phyloP scores from a whole-genome alignment of 2,329 filamentous ascomycete species.

The Beauveria pseudobassiana region DNA sequence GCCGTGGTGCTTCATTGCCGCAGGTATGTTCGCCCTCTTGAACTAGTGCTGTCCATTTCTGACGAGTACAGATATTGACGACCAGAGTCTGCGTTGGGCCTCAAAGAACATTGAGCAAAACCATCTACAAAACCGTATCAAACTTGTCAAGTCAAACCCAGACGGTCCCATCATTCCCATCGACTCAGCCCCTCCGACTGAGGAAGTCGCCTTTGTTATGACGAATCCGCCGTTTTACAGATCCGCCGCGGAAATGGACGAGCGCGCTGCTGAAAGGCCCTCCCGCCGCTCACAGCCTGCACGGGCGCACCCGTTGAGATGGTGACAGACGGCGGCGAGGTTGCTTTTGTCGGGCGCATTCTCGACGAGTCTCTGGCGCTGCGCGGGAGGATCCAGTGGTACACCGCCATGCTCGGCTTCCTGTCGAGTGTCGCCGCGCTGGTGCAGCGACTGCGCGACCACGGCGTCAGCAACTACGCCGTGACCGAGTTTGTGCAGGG shows the following conservation, averaged over 20 bases:
- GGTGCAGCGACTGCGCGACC: conserved; percentile 50
- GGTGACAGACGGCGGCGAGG: conserved; percentile 73
- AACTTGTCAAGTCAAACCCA: conserved; percentile 46
- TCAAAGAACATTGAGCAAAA: conserved; percentile 61
- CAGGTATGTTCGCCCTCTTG: conserved; percentile 28
- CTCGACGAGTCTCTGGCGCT: conserved; percentile 60
- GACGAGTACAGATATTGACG: conserved; percentile 58
- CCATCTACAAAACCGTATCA: conserved; percentile 54
- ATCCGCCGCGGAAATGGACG: conserved; percentile 60
- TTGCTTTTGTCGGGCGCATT: conserved; percentile 65
- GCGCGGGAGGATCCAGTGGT: conserved; percentile 66
- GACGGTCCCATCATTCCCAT: conserved; percentile 56
- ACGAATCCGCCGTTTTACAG: conserved; percentile 92
- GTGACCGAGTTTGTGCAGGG: conserved; percentile 75
- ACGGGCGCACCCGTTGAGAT: conserved; percentile 80
- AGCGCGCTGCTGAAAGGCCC: conserved; percentile 59
- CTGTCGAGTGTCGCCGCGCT: conserved; percentile 57
- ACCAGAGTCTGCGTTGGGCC: conserved; percentile 59
- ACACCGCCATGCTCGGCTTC: conserved; percentile 85
- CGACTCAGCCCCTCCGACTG: conserved; percentile 37
- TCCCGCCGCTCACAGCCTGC: conserved; percentile 61
- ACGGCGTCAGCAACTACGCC: conserved; percentile 67
- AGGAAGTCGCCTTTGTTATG: conserved; percentile 71
- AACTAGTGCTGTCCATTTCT: background rate
- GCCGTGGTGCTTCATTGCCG: conserved; percentile 67